Conservation (phyloP, 2,329 filamentous ascomycete species). For the Fusarium metavorans region DNA sequence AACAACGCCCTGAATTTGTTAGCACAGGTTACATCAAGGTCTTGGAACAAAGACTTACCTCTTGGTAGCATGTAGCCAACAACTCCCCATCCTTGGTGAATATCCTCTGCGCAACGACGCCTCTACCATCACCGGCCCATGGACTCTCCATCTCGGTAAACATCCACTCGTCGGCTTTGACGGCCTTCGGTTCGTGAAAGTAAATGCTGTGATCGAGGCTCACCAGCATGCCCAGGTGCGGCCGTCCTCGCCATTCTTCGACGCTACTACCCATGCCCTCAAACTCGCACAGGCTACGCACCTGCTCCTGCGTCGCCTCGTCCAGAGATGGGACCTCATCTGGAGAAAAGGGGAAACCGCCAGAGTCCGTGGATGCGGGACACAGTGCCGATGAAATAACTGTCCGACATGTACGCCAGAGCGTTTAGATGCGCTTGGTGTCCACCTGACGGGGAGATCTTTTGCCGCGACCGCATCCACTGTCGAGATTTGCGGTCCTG, state of each 20-base stretch:
- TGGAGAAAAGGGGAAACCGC: constrained; percentile 71
- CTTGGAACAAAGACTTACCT: constrained; percentile 61
- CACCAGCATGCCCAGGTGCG: constrained; percentile 85
- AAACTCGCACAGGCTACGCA: constrained; percentile 55
- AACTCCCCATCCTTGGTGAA: constrained; percentile 77
- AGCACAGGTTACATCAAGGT: constrained; percentile 22
- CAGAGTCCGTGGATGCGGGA: constrained; percentile 84
- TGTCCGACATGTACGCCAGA: constrained; percentile 93
- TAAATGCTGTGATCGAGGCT: constrained; percentile 81
- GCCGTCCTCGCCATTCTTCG: constrained; percentile 63
- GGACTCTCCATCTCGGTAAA: constrained; percentile 83
- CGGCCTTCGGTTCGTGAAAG: constrained; percentile 70
- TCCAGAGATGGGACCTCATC: constrained; percentile 66
- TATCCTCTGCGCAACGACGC: constrained; percentile 80
- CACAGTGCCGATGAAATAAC: constrained; percentile 92
- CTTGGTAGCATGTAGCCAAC: constrained; percentile 84
- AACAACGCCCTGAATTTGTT: constrained; percentile 58
- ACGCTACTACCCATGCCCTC: constrained; percentile 55
- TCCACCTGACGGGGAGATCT: constrained; percentile 79
- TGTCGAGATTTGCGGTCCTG: constrained; percentile 76
- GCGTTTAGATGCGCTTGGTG: constrained; percentile 86
- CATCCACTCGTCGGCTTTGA: constrained; percentile 80
- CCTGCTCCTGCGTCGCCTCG: constrained; percentile 52
- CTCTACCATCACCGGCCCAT: constrained; percentile 83
- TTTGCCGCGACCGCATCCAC: constrained; percentile 81